Base-by-base conservation (phyloP, 768 basidiomycete species). In the Rhodotorula taiwanensis region DNA sequence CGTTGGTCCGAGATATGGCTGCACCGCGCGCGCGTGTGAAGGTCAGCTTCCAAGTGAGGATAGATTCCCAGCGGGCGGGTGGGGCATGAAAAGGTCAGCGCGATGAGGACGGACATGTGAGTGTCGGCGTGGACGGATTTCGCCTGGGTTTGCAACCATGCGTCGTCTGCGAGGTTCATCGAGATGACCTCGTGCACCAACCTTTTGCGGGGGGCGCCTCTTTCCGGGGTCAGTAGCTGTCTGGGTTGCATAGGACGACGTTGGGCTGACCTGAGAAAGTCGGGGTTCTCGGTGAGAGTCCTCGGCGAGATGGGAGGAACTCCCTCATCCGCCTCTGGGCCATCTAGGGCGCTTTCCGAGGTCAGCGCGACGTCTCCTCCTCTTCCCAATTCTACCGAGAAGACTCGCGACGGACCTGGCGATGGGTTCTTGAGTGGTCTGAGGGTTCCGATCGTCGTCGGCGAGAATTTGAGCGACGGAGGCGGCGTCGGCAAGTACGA, bases 1-100 rank as follows among this genome's bases (percentile, higher is more conserved):
- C 67, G 60, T 28, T 52, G 48, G 50, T 69, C 67, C 34, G 48
- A 43, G 28, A 69, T 55, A 53, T 69, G 67, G 43, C 66, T 68
- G 54, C 20, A 4, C 5, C 5, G n/a, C 36, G 16, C 36, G 16
- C 36, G 21, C 5, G 7, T 4, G 8, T 9, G 20, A 13, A 34
- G 11, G 25, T 10, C 28, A 28, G 44, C 15, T 16, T 6, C n/a
- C n/a, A n/a, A n/a, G n/a, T n/a, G n/a, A n/a, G n/a, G n/a, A n/a
- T 9, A 14, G 13, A 16, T 15, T 34, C 7, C 20, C 25, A 16
- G 34, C 14, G 11, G 18, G 33, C 1, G n/a, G n/a, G n/a, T n/a
- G n/a, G n/a, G n/a, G n/a, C n/a, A n/a, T n/a, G n/a, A n/a, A n/a
- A n/a, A n/a, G n/a, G n/a, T n/a, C n/a, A n/a, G 30, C 10, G 27